These are phyloP conservation scores for Phytophthora megakarya DNA, from an alignment of 352 stramenopile species.

Conservation along the genomic window DNA sequence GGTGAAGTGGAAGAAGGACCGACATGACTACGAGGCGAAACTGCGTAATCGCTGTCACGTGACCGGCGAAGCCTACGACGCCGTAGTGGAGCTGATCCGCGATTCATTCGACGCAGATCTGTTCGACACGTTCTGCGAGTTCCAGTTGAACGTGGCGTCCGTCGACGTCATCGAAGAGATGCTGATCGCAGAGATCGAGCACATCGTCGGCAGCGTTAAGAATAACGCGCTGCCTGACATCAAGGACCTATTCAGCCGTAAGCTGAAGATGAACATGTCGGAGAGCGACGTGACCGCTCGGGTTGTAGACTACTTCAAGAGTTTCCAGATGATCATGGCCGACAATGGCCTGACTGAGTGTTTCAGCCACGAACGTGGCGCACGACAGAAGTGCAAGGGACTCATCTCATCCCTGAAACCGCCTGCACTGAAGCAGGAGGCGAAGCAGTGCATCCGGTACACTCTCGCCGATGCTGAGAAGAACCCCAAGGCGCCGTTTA, in stretches of 20 bases:
- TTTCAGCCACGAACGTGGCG: neutral
- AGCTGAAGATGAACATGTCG: neutral
- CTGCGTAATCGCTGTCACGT: neutral
- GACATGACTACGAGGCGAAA: constrained; percentile 2
- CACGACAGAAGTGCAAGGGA: neutral
- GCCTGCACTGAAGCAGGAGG: neutral
- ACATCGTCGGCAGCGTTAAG: neutral
- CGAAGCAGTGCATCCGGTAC: constrained; percentile 8
- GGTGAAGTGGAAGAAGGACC: neutral
- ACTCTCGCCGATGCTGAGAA: neutral
- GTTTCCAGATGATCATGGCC: neutral
- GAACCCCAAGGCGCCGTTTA: neutral
- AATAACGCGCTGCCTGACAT: neutral
- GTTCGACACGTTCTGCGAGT: neutral
- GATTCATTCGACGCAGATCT: neutral
- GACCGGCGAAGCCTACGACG: neutral
- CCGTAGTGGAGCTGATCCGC: neutral
- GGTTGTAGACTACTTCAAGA: neutral
- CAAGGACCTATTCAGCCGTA: neutral
- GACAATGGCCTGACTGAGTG: neutral
- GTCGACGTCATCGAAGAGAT: neutral
- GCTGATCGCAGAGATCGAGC: neutral
- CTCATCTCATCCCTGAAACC: neutral
- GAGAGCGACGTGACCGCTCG: neutral
- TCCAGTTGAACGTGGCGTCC: neutral